phyloP scores from a whole-genome alignment of 2,329 filamentous ascomycete species.

The Scedosporium dehoogii region DNA sequence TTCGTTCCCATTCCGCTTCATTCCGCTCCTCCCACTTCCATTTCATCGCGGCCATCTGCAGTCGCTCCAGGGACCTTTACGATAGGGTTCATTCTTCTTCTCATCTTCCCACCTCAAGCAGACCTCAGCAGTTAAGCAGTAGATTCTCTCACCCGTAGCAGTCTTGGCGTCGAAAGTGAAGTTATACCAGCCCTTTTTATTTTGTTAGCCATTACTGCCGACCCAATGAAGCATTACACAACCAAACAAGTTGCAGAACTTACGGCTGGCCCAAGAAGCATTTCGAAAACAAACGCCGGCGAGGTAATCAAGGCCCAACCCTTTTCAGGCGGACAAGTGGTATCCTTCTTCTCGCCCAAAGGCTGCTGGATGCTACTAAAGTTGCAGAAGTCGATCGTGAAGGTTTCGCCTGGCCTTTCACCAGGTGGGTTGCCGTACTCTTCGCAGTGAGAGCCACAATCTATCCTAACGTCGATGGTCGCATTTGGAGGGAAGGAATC shows the following conservation, averaged over 20 bases:
- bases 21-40: neutral
- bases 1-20: too few species aligned
- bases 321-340: neutral
- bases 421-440: neutral
- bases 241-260: neutral
- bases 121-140: neutral
- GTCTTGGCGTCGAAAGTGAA: conserved; percentile 3
- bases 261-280: neutral
- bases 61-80: neutral
- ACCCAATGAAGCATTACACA: neutral
- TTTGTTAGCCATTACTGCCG: neutral
- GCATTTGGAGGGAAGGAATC: neutral
- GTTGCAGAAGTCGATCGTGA: neutral
- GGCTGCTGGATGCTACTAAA: neutral
- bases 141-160: neutral
- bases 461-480: neutral
- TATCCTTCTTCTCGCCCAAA: neutral
- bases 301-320: neutral
- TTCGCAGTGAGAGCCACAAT: neutral
- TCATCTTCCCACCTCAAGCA: conserved; percentile 2
- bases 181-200: conserved; percentile 2
- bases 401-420: neutral
- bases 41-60: neutral
- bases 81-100: neutral
- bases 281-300: neutral